Percentiles rank a stretch among this genome's conserved stretches.
These are phyloP conservation scores for Ogataea kodamae DNA, from an alignment of 805 yeast genomes.

Conservation along the genomic window DNA sequence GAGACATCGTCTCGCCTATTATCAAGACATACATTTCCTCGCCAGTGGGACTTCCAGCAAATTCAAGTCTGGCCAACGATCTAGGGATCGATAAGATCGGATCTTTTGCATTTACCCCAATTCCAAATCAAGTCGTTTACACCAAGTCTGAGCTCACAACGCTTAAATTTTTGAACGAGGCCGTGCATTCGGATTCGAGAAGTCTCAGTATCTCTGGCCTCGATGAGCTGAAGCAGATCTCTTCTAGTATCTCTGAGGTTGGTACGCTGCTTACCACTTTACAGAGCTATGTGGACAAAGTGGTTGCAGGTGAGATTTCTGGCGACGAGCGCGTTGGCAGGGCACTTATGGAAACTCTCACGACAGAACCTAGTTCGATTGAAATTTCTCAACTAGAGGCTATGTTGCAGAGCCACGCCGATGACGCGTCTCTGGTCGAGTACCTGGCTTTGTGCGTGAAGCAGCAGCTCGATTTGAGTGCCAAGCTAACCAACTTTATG, in stretches of 20 bases:
- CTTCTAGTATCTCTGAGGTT: conserved; percentile 44
- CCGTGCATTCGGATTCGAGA: conserved; percentile 32
- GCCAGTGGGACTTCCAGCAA: conserved; percentile 56
- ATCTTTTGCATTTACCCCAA: conserved; percentile 68
- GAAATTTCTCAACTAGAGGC: conserved; percentile 51
- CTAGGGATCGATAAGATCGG: conserved; percentile 40
- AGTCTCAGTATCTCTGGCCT: conserved; percentile 34
- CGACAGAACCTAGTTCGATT: conserved; percentile 48
- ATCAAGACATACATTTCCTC: conserved; percentile 73
- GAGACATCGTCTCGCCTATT: conserved; percentile 50
- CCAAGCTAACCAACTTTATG: conserved; percentile 61
- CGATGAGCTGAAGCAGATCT: conserved; percentile 44
- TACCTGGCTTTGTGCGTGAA: conserved; percentile 79
- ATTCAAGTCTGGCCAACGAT: conserved; percentile 34
- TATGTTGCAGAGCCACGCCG: conserved; percentile 66
- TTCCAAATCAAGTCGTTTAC: conserved; percentile 62
- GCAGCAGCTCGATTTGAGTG: conserved; percentile 77
- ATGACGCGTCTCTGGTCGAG: conserved; percentile 78
- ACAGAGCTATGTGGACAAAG: conserved; percentile 43
- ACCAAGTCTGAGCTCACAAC: conserved; percentile 58
- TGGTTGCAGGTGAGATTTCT: conserved; percentile 41
- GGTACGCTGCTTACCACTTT: conserved; percentile 47
- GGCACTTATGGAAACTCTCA: conserved; percentile 55
- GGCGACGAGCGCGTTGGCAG: conserved; percentile 62
- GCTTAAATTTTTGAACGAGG: conserved; percentile 44